Conservation (phyloP, 768 basidiomycete genomes). For the Crassisporium funariophilum region DNA sequence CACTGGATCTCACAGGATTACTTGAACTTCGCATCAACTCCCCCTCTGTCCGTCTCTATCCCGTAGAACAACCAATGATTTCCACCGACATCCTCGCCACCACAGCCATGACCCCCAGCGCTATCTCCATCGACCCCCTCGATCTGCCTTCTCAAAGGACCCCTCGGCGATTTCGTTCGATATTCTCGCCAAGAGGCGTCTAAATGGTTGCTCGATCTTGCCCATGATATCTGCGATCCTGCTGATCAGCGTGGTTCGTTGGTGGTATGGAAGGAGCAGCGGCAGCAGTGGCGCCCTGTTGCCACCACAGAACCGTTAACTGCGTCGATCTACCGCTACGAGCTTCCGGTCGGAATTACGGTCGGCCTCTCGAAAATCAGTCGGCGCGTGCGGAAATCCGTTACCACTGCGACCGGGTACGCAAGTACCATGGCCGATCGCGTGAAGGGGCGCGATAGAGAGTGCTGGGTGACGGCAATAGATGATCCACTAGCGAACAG, state of each 20-base stretch:
- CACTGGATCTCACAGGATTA: background rate
- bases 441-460: too few relatives aligned
- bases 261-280: background rate
- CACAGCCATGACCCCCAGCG: background rate
- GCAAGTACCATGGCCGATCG: too few relatives aligned
- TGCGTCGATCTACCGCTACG: slow-evolving; percentile 7
- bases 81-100: slow-evolving; percentile 3
- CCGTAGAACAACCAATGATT: background rate
- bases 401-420: too few relatives aligned
- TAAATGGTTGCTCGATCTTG: slow-evolving; percentile 4
- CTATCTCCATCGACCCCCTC: slow-evolving; percentile 2
- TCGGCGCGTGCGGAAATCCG: too few relatives aligned
- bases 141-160: slow-evolving; percentile 4
- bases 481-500: too few relatives aligned
- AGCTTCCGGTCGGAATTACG: too few relatives aligned
- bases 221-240: too few relatives aligned
- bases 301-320: slow-evolving; percentile 3
- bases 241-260: too few relatives aligned
- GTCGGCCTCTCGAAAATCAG: too few relatives aligned
- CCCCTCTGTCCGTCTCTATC: slow-evolving; percentile 3
- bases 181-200: slow-evolving; percentile 6
- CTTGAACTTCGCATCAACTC: slow-evolving; percentile 1
- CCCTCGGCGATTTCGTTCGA: slow-evolving; percentile 4
- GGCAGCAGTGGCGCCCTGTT: slow-evolving; percentile 1
- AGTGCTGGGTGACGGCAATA: too few relatives aligned